Evolutionary conservation across 352 stramenopile species (phyloP).

Genomic region (Phytophthora palmivora): DNA sequence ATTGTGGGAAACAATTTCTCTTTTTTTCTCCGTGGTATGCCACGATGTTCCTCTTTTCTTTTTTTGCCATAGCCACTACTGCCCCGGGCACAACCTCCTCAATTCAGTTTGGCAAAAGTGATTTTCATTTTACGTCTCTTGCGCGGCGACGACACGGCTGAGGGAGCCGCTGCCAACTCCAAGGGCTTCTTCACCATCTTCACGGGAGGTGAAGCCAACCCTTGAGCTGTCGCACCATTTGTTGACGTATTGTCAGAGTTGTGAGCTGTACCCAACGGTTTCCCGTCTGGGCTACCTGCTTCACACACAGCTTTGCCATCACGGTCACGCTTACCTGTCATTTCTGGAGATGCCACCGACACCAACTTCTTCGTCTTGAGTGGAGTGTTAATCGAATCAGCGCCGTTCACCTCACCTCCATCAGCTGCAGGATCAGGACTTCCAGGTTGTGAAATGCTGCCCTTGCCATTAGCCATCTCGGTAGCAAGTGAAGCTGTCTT

Average conservation of each 20-base stretch:
- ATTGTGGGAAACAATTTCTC: slow-evolving; percentile 40
- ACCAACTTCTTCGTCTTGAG: slow-evolving; percentile 45
- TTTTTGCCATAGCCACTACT: slow-evolving; percentile 48
- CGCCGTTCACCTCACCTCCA: slow-evolving; percentile 24
- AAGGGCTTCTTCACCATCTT: slow-evolving; percentile 59
- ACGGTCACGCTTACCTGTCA: slow-evolving; percentile 54
- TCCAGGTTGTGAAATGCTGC: slow-evolving; percentile 48
- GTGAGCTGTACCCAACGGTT: slow-evolving; percentile 25
- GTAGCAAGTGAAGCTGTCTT: slow-evolving; percentile 35
- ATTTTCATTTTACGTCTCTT: slow-evolving; percentile 94
- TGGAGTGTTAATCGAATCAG: slow-evolving; percentile 30
- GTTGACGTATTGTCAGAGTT: slow-evolving; percentile 37
- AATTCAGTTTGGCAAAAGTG: slow-evolving; percentile 91
- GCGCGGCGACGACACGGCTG: slow-evolving; percentile 69
- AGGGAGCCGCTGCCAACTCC: slow-evolving; percentile 45
- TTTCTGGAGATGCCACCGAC: slow-evolving; percentile 25
- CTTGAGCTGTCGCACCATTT: slow-evolving; percentile 33
- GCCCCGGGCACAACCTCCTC: slow-evolving; percentile 47
- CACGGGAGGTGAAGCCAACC: slow-evolving; percentile 34
- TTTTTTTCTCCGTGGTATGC: slow-evolving; percentile 39
- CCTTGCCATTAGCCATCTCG: slow-evolving; percentile 39
- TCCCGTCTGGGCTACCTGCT: slow-evolving; percentile 27
- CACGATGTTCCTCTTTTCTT: slow-evolving; percentile 42
- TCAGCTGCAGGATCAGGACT: slow-evolving; percentile 64
- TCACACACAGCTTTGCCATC: slow-evolving; percentile 32